Evolutionary conservation across 352 stramenopile genomes (phyloP).

Genomic region (Phytopythium oedochilum): DNA sequence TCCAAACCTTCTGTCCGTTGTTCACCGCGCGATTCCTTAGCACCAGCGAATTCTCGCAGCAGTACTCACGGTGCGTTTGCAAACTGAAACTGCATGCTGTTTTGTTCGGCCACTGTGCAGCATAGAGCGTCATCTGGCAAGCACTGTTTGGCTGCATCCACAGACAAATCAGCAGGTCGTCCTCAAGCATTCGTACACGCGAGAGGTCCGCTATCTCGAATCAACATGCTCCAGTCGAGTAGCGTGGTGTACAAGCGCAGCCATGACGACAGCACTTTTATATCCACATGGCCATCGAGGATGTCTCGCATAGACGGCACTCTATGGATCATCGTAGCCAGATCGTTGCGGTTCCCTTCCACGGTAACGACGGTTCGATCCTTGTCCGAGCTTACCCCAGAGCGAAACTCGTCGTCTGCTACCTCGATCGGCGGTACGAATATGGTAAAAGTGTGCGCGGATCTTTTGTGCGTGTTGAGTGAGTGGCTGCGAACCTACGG

Average conservation of each 20-base stretch:
- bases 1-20: not conserved
- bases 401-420: not conserved
- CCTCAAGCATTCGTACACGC: not conserved
- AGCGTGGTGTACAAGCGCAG: not conserved
- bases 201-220: not conserved
- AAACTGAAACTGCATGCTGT: not conserved
- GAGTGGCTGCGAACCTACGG: too few relatives aligned
- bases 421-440: not conserved
- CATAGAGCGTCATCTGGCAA: not conserved
- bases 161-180: not conserved
- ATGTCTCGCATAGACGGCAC: not conserved
- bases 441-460: not conserved
- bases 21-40: not conserved
- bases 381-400: slow-evolving; percentile 3
- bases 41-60: not conserved
- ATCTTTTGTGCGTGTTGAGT: not conserved
- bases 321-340: not conserved
- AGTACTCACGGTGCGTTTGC: not conserved
- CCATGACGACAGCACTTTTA: not conserved
- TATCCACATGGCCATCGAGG: not conserved
- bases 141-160: not conserved
- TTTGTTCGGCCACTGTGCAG: too few relatives aligned
- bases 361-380: not conserved
- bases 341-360: not conserved
- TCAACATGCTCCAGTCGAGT: not conserved